phyloP scores from a whole-genome alignment of 2,329 filamentous ascomycete genomes.

The Chrysoporthe austroafricana region DNA sequence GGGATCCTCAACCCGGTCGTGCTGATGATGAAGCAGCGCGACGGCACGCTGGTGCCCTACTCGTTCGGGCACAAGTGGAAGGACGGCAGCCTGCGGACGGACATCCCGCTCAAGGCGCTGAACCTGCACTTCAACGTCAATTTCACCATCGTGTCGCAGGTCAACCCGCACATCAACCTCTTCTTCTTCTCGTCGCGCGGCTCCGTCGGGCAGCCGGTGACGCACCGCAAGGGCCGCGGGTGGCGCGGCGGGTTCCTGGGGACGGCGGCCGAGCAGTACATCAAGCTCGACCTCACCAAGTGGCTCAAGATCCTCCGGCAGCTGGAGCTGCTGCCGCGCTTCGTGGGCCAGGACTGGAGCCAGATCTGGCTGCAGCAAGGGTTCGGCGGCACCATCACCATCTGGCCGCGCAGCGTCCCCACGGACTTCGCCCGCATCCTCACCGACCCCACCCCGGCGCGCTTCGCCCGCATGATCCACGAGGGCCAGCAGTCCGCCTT shows the following conservation, averaged over 20 bases:
- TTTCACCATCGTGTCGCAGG: conserved; percentile 86
- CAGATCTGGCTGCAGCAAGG: conserved; percentile 89
- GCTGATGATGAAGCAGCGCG: conserved; percentile 82
- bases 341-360: conserved; percentile 93
- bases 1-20: conserved; percentile 96
- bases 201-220: conserved; percentile 89
- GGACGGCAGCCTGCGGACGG: conserved; percentile 89
- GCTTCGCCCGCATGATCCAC: conserved; percentile 86
- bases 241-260: conserved; percentile 97
- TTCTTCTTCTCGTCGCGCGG: conserved; percentile 98
- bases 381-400: conserved; percentile 92
- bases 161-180: conserved; percentile 96
- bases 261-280: conserved; percentile 87
- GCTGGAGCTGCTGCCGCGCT: conserved; percentile 86
- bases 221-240: conserved; percentile 87
- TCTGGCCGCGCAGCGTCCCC: conserved; percentile 83
- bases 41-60: conserved; percentile 82
- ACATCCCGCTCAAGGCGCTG: conserved; percentile 91
- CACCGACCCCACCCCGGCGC: conserved; percentile 74
- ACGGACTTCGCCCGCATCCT: conserved; percentile 88
- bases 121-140: conserved; percentile 99
- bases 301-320: conserved; percentile 96
- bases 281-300: conserved; percentile 96
- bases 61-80: conserved; percentile 99
- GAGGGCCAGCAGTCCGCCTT: conserved; percentile 88